A percentile compares a stretch with the other conserved stretches of the same genome.
phyloP scores from a whole-genome alignment of 441 rosid genomes.

The Erodium trifolium region DNA sequence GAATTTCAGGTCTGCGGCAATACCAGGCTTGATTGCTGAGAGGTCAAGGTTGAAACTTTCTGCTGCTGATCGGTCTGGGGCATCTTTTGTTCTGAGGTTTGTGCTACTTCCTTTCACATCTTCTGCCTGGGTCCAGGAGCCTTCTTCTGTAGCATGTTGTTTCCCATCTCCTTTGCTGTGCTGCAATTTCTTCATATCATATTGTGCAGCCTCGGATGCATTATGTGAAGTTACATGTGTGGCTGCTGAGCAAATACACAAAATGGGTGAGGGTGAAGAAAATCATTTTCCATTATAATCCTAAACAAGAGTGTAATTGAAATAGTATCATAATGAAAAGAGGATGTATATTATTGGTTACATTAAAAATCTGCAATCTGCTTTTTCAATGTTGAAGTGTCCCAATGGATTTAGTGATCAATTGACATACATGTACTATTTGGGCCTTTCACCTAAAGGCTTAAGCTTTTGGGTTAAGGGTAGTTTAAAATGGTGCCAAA shows the following conservation, averaged over 20 bases:
- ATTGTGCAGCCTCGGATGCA: constrained; percentile 32
- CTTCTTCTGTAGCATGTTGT: constrained; percentile 47
- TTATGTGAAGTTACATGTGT: constrained; percentile 18
- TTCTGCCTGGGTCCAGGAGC: constrained; percentile 50
- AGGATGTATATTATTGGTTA: background rate
- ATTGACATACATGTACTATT: too few relatives aligned
- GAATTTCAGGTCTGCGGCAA: constrained; percentile 68
- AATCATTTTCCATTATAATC: constrained; percentile 13
- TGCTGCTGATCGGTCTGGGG: constrained; percentile 30
- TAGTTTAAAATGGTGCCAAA: too few relatives aligned
- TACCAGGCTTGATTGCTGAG: constrained; percentile 78
- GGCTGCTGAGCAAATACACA: constrained; percentile 25
- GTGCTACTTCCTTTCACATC: constrained; percentile 36
- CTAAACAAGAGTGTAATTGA: background rate
- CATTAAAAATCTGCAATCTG: background rate
- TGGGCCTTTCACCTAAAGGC: too few relatives aligned
- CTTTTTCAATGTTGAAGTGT: constrained; percentile 9
- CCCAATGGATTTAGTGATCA: too few relatives aligned
- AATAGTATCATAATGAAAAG: background rate
- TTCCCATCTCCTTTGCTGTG: constrained; percentile 50
- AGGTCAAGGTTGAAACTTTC: constrained; percentile 44
- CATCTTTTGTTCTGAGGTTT: constrained; percentile 33
- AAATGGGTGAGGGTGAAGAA: background rate
- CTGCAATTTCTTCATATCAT: constrained; percentile 32
- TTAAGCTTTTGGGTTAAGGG: too few relatives aligned